Conservation (phyloP, 495 filamentous ascomycete genomes). For the Trichoderma reesei region DNA sequence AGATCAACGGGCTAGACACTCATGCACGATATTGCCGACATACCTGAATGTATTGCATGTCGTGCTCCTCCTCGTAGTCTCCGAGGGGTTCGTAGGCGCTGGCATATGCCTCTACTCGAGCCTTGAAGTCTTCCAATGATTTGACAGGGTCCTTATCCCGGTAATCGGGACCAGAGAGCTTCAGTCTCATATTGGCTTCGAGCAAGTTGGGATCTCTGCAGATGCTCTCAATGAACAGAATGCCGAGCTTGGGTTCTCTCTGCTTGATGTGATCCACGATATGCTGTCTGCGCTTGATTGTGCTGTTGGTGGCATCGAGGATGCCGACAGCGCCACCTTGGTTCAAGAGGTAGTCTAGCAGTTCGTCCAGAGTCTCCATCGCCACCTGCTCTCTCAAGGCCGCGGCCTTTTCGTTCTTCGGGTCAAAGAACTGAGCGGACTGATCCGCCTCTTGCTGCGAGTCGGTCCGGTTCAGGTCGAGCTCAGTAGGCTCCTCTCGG, state of each 20-base stretch:
- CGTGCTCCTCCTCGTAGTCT: conserved; percentile 77
- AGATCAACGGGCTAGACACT: not conserved
- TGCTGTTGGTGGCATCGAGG: conserved; percentile 95
- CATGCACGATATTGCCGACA: not conserved
- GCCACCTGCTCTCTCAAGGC: conserved; percentile 84
- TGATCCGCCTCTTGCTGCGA: conserved; percentile 60
- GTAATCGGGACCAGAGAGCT: conserved; percentile 95
- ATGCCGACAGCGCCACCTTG: conserved; percentile 91
- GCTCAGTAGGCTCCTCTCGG: conserved; percentile 22
- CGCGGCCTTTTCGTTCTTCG: conserved; percentile 71
- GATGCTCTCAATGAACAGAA: conserved; percentile 88
- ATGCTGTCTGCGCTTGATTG: conserved; percentile 68
- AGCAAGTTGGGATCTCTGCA: conserved; percentile 77
- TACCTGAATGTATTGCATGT: conserved; percentile 82
- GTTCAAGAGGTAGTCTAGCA: conserved; percentile 76
- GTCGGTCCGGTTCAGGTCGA: conserved; percentile 23
- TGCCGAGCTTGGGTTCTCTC: conserved; percentile 75
- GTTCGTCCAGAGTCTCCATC: conserved; percentile 81
- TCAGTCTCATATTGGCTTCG: conserved; percentile 94
- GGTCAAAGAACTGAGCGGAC: conserved; percentile 89
- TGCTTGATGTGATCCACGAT: conserved; percentile 75
- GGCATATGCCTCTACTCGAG: conserved; percentile 86
- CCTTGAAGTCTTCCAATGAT: conserved; percentile 83
- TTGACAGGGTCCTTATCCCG: conserved; percentile 77
- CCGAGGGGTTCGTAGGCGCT: conserved; percentile 86